These are phyloP conservation scores for Pleomassaria siparia DNA, from an alignment of 2,329 filamentous ascomycete species.

Conservation along the genomic window DNA sequence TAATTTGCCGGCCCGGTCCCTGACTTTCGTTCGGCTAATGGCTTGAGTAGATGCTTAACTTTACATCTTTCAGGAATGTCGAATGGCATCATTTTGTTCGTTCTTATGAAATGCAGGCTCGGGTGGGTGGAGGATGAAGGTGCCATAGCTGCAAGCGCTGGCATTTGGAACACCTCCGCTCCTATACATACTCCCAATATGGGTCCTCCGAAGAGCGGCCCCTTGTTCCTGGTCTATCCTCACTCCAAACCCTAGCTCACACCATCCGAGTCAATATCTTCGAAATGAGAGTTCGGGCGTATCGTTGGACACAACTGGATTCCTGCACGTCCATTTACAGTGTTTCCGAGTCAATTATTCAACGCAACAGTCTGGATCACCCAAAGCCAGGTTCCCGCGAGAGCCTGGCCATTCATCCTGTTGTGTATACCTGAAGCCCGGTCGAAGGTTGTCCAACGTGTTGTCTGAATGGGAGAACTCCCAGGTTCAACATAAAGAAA, in stretches of 20 bases:
- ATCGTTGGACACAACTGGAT: not conserved
- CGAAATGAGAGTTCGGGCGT: not conserved
- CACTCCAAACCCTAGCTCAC: conserved; percentile 1
- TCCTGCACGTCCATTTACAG: not conserved
- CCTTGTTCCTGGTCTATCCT: not conserved
- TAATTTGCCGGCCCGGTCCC: conserved; percentile 13
- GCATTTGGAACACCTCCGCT: not conserved
- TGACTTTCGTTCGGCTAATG: conserved; percentile 22
- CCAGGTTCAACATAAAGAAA: not conserved
- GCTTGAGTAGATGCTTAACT: conserved; percentile 27
- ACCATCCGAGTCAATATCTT: conserved; percentile 6
- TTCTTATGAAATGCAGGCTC: not conserved
- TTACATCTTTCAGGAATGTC: conserved; percentile 9
- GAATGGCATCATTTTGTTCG: conserved; percentile 12
- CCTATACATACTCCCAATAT: not conserved
- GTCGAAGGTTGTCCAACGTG: not conserved
- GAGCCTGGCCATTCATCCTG: not conserved
- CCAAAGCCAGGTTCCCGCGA: not conserved
- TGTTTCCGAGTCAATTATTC: not conserved
- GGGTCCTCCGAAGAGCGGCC: not conserved
- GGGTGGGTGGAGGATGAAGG: not conserved
- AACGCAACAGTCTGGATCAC: not conserved
- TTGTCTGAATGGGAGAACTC: not conserved
- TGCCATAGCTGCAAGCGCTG: not conserved
- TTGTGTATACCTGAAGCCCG: conserved; percentile 2